Evolutionary conservation across 2,329 filamentous ascomycete species (phyloP).

Genomic region (Phyllosticta citriasiana): DNA sequence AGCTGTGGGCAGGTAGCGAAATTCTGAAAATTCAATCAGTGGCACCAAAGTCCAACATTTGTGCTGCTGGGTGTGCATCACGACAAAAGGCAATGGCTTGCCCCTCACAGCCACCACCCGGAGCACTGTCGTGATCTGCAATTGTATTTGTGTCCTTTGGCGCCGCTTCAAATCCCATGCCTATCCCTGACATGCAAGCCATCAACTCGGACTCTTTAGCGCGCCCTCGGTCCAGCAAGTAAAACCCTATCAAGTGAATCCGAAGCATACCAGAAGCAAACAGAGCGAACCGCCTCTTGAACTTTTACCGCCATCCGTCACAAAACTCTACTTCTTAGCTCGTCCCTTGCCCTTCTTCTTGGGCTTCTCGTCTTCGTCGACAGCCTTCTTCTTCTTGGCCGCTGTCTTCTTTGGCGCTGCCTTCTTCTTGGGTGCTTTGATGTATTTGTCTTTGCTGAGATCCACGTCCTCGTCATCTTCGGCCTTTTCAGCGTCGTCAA

Average conservation of each 20-base stretch:
- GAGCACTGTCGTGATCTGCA: background rate
- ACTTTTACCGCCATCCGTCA: background rate
- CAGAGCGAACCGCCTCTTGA: background rate
- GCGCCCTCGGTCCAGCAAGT: background rate
- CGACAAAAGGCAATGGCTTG: too few species aligned
- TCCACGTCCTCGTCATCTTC: constrained; percentile 70
- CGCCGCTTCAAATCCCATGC: background rate
- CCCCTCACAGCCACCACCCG: too few species aligned
- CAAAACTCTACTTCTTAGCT: constrained; percentile 3
- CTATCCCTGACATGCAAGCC: background rate
- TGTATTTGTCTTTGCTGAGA: constrained; percentile 89
- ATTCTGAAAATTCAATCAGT: too few species aligned
- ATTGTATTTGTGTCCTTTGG: background rate
- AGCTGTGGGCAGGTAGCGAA: too few species aligned
- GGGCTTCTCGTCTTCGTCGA: background rate
- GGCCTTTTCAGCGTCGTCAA: constrained; percentile 37
- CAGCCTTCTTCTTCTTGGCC: constrained; percentile 17
- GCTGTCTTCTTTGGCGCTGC: constrained; percentile 32
- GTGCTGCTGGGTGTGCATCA: too few species aligned
- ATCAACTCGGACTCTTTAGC: background rate
- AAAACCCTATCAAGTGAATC: background rate
- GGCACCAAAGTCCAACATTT: too few species aligned
- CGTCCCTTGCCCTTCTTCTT: constrained; percentile 5
- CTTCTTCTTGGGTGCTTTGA: constrained; percentile 72
- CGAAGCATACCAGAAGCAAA: background rate